These are phyloP conservation scores for Aureobasidium leucospermi DNA, from an alignment of 2,329 filamentous ascomycete genomes.

Conservation along the genomic window DNA sequence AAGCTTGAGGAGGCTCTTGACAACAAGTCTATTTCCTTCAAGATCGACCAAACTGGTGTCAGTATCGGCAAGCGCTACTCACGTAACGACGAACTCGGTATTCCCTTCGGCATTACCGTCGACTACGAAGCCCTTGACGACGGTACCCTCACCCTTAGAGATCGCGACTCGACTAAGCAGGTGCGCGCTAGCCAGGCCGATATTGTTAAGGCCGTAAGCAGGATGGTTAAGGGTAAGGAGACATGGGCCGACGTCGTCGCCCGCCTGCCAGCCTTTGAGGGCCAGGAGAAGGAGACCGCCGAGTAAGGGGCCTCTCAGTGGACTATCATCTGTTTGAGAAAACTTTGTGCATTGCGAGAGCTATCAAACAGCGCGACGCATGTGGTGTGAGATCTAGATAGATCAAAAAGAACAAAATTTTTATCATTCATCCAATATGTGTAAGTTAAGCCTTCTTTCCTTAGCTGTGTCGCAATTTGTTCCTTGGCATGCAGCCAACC, in stretches of 20 bases:
- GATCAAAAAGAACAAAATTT: neutral
- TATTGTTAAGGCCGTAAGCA: constrained; percentile 67
- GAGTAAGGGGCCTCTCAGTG: neutral
- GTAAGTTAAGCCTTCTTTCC: neutral
- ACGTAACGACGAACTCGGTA: constrained; percentile 92
- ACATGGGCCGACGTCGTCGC: constrained; percentile 64
- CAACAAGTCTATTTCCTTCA: constrained; percentile 68
- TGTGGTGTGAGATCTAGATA: neutral
- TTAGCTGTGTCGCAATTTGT: neutral
- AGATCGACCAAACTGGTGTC: constrained; percentile 82
- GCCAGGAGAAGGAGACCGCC: constrained; percentile 46
- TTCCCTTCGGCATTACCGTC: constrained; percentile 85
- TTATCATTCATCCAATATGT: neutral
- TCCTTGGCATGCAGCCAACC: neutral
- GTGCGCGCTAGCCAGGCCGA: constrained; percentile 76
- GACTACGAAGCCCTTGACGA: constrained; percentile 95
- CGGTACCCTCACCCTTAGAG: constrained; percentile 75
- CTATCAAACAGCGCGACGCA: neutral
- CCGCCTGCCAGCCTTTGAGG: constrained; percentile 77
- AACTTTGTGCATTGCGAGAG: neutral
- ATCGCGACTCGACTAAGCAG: constrained; percentile 85
- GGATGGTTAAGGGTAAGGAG: constrained; percentile 55
- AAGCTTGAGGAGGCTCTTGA: constrained; percentile 70
- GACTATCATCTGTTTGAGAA: neutral
- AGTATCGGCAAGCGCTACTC: constrained; percentile 93